A percentile compares a stretch with the other conserved stretches of the same genome.
phyloP scores from a whole-genome alignment of 1,284 basidiomycete genomes.

The Coriolopsis trogii region DNA sequence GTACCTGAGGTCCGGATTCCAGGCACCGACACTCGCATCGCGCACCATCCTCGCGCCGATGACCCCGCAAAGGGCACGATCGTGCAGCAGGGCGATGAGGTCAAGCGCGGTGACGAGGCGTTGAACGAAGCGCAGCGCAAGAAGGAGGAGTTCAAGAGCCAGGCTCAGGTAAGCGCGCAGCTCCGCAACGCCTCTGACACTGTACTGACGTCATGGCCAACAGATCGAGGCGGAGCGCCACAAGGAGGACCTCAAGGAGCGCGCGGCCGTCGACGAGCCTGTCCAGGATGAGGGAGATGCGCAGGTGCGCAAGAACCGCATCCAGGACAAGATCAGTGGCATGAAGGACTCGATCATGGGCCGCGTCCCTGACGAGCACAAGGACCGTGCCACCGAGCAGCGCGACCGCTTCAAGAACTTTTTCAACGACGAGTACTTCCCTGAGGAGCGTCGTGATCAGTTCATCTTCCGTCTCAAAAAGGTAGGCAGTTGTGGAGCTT shows the following conservation, averaged over 20 bases:
- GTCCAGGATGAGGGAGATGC: conserved; percentile 41
- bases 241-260: conserved; percentile 24
- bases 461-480: conserved; percentile 86
- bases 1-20: conserved; percentile 54
- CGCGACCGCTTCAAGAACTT: conserved; percentile 64
- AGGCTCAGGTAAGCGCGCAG: conserved; percentile 24
- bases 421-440: conserved; percentile 83
- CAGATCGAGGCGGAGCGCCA: conserved; percentile 32
- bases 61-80: conserved; percentile 28
- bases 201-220: not conserved
- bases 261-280: conserved; percentile 17
- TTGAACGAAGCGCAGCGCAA: conserved; percentile 23
- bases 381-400: conserved; percentile 55
- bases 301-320: conserved; percentile 50
- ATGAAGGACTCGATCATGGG: conserved; percentile 48
- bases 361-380: conserved; percentile 63
- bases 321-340: conserved; percentile 51
- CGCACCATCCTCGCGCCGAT: conserved; percentile 46
- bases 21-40: conserved; percentile 42
- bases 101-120: conserved; percentile 34
- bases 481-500: conserved; percentile 19
- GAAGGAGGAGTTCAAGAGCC: conserved; percentile 24
- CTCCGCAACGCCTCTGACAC: too few species aligned
- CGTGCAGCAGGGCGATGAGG: conserved; percentile 39
- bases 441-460: conserved; percentile 82